Base-by-base conservation (phyloP, 129 eudicot genomes). In the Tanacetum coccineum region DNA sequence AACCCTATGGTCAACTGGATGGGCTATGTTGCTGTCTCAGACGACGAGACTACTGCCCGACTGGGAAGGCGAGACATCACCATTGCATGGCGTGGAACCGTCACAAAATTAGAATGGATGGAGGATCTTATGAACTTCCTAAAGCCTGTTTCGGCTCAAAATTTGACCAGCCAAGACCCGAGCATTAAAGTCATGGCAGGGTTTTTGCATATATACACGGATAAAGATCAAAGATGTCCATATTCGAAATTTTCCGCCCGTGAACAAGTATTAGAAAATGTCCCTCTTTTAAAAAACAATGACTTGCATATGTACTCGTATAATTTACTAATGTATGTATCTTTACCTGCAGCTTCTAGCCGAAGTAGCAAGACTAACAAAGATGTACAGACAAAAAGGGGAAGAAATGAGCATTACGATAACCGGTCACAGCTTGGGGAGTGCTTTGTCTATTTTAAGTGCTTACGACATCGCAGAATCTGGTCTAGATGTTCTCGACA, bases 1-100 rank as follows among this genome's bases (percentile, higher is more conserved):
- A 87, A 81, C 57, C 65, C 73, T 7, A 14, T 47, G 20, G 95
- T 81, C 15, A 83, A 87, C 48, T 83, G 95, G 90, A 76, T 82
- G 25, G 95, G 95, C 7, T 83, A 83, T 39, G 89, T 83, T 7
- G 83, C 86, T 1, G 88, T 82, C 28, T 86, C 86, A 9, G 72
- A 80, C 47, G 82, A 82, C 49, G 86, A 86, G 59, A 79, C 81
- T 20, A 60, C 88, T 3, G 55, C 66, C 1, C 6, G 19, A 6
- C 19, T 86, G 39, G 92, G 92, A 11, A 74, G 82, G n/a, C 79
- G 88, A 20, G 92, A 85, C 57, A 80, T 82, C 46, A 70, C 71
- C 0, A 65, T 86, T 14, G 87, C 77, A 42, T 86, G 87, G 91
- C 55, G 85, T 17, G 85, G 85, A n/a, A 79, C 87, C 1, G 82